These are phyloP conservation scores for Neonectria hederae DNA, from an alignment of 2,329 filamentous ascomycete species.

Conservation along the genomic window DNA sequence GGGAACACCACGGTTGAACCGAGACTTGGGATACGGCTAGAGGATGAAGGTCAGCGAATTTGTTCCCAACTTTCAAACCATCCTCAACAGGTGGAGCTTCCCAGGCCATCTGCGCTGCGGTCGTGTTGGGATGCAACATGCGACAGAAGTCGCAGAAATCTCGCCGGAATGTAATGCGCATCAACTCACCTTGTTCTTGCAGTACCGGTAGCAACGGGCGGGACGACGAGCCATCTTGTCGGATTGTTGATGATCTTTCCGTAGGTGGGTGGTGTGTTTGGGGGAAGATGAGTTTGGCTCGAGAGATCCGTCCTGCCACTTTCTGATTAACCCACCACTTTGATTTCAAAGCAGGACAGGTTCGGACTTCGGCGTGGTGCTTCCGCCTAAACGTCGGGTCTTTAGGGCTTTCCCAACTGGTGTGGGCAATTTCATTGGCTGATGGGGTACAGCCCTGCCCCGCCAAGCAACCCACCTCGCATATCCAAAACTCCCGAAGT, in stretches of 20 bases:
- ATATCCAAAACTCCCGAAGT: slow-evolving; percentile 39
- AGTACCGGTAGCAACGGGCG: slow-evolving; percentile 99
- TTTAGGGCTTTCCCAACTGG: slow-evolving; percentile 51
- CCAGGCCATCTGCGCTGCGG: slow-evolving; percentile 14
- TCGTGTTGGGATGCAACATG: slow-evolving; percentile 21
- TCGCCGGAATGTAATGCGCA: slow-evolving; percentile 21
- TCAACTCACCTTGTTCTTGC: slow-evolving; percentile 98
- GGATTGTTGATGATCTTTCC: slow-evolving; percentile 61
- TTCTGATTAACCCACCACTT: slow-evolving; percentile 45
- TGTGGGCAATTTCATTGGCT: slow-evolving; percentile 43
- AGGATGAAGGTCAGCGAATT: slow-evolving; percentile 31
- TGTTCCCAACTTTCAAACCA: slow-evolving; percentile 4
- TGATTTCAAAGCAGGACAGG: slow-evolving; percentile 65
- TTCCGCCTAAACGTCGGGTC: slow-evolving; percentile 50
- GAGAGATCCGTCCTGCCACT: slow-evolving; percentile 42
- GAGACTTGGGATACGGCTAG: slow-evolving; percentile 97
- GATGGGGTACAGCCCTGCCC: slow-evolving; percentile 30
- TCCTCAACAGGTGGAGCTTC: slow-evolving; percentile 12
- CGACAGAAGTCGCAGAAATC: slow-evolving; percentile 26
- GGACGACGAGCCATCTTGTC: slow-evolving; percentile 99
- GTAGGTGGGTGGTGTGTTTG: slow-evolving; percentile 50
- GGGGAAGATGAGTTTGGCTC: slow-evolving; percentile 44
- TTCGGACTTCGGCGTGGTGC: slow-evolving; percentile 45
- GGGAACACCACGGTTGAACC: slow-evolving; percentile 99
- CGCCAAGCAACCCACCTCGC: slow-evolving; percentile 30